Evolutionary conservation across 495 filamentous ascomycete genomes (phyloP), one percentile per base, ranked within the genome.

Genomic region (Parachaetomium inaequale): DNA sequence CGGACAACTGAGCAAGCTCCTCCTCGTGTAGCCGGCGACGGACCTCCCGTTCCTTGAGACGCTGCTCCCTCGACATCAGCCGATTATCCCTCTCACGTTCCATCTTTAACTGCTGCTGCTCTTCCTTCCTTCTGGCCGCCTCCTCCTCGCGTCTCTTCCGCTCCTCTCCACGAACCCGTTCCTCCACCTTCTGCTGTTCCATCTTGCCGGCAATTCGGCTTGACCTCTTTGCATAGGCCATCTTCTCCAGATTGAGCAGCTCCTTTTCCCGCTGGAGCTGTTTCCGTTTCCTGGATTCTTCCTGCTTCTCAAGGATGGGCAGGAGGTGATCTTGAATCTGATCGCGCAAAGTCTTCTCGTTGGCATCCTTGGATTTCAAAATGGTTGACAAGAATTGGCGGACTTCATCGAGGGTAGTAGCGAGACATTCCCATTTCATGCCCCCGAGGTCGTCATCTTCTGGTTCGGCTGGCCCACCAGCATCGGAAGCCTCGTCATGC

Each of bases 151-250:
- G 82, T 55, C 79, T 82, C 75, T 87, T 94, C 19, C 82, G 84
- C 61, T 91, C 86, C 28, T 88, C 89, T 65, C 92, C 89, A 4
- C 75, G 79, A 43, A 82, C 81, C 58, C 88, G 88, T 58, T 90
- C 87, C 26, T 91, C 86, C 57, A 85, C 74, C 64, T 86, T 86
- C 63, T 91, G 90, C 57, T 85, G 88, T 71, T 96, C 89, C 29
- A 84, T 75, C 74, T 92, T 96, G 56, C 83, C 81, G 36, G 91
- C 91, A 53, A 98, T 81, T 53, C 94, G 86, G 64, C 90, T 93
- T 1, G 94, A 97, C 59, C 94, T 80, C 76, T 98, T 98, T 0
- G 94, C 93, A 43, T 88, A 88, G n/a, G 91, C 92, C 63, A 98
- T 79, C 66, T 93, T 89, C 70, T 93, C 85, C 65, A 93, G 70